These are phyloP conservation scores for Zasmidium citrigriseum DNA, from an alignment of 2,329 filamentous ascomycete species.

Conservation along the genomic window DNA sequence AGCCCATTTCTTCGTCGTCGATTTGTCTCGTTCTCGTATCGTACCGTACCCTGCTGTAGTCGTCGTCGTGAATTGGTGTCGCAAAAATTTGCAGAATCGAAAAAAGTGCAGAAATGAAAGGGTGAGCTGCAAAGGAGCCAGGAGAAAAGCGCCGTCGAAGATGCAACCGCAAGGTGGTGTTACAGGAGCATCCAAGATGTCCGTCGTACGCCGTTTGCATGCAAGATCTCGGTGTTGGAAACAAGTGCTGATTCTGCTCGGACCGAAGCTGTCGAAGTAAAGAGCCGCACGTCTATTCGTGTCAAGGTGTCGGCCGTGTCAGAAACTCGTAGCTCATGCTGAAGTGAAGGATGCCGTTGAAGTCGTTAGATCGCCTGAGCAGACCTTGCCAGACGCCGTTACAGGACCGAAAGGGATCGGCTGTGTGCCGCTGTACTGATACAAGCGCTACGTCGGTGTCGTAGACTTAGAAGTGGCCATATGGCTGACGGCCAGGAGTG, in stretches of 20 bases:
- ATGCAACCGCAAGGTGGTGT: conserved; percentile 12
- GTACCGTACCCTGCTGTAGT: conserved; percentile 6
- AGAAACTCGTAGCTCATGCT: conserved; percentile 22
- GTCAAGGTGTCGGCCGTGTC: conserved; percentile 20
- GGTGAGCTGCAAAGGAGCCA: conserved; percentile 3
- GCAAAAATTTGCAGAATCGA: conserved; percentile 2
- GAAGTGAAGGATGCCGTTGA: conserved; percentile 14
- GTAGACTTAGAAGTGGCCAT: conserved; percentile 28
- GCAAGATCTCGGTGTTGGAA: conserved; percentile 10
- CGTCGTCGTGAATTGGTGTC: conserved; percentile 1
- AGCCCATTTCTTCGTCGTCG: conserved; percentile 3
- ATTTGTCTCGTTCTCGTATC: conserved; percentile 11
- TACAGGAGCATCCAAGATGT: conserved; percentile 15
- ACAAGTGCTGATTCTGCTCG: conserved; percentile 5
- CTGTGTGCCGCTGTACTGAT: conserved; percentile 14
- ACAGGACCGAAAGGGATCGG: background rate
- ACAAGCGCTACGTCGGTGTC: conserved; percentile 12
- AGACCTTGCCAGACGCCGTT: background rate
- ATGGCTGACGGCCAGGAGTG: conserved; percentile 22
- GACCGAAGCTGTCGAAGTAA: conserved; percentile 12
- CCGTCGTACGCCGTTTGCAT: conserved; percentile 9
- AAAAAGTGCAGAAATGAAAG: conserved; percentile 7
- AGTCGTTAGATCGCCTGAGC: conserved; percentile 11
- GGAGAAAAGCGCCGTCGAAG: conserved; percentile 9
- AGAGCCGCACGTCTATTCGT: conserved; percentile 12